Conservation (phyloP, 768 basidiomycete species). For the Serendipita indica region DNA sequence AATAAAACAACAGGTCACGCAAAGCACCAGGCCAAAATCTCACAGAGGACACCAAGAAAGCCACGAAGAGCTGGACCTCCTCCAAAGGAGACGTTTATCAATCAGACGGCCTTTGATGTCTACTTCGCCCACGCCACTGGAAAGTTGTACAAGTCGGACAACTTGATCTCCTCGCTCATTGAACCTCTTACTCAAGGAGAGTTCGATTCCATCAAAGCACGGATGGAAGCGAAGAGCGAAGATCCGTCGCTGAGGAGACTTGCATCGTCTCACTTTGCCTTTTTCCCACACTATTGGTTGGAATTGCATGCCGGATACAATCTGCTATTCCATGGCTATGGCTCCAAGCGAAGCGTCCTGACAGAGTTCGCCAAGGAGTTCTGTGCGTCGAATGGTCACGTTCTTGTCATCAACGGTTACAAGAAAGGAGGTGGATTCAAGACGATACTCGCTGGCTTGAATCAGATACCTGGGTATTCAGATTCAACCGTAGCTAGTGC, state of each 20-base stretch:
- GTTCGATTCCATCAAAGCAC: constrained; percentile 16
- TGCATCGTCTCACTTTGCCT: constrained; percentile 23
- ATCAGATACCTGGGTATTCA: constrained; percentile 31
- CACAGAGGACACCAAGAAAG: neutral
- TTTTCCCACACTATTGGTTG: constrained; percentile 45
- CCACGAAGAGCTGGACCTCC: neutral
- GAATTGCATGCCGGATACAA: constrained; percentile 80
- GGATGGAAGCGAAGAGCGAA: constrained; percentile 10
- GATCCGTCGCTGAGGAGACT: constrained; percentile 21
- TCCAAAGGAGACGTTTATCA: constrained; percentile 23
- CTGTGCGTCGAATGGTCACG: constrained; percentile 48
- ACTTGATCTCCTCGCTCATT: constrained; percentile 63
- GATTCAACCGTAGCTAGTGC: constrained; percentile 25
- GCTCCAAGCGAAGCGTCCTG: constrained; percentile 66
- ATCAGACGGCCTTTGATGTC: constrained; percentile 64
- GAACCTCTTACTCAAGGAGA: constrained; percentile 56
- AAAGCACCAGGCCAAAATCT: constrained; percentile 1
- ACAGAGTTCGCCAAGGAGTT: constrained; percentile 53
- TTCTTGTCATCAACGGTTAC: constrained; percentile 67
- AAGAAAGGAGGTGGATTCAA: constrained; percentile 52
- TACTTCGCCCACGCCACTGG: constrained; percentile 59
- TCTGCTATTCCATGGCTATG: constrained; percentile 74
- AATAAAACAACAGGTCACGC: constrained; percentile 9
- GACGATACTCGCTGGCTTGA: constrained; percentile 50
- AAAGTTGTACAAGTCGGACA: constrained; percentile 56